Base-by-base conservation (phyloP, 352 stramenopile species). In the Sclerospora graminicola region DNA sequence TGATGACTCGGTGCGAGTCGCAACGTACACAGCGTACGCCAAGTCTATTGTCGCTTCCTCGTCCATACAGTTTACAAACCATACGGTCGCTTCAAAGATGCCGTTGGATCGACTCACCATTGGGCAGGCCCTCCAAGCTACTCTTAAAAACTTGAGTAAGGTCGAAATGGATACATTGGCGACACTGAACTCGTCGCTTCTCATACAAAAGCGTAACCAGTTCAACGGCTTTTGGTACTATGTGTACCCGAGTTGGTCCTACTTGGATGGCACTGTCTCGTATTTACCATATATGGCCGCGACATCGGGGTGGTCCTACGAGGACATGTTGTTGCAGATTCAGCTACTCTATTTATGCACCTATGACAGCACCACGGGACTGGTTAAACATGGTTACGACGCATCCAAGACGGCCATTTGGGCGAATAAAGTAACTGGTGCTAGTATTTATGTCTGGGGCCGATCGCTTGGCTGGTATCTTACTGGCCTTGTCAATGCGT, bases 171-270 rank as follows among this genome's bases (percentile, higher is more conserved):
- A 57, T 5, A 54, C 41, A 0, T 44, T 61, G 2, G 20, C 53
- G 21, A 36, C 34, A 19, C 42, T 61, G 20, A 54, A 62, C 28
- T 23, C 6, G 3, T 62, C 53, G 0, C 26, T 62, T 26, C 18
- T 14, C n/a, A 29, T 62, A 28, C 53, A 62, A 27, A 57, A 42
- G 10, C 53, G 53, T 8, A 62, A 58, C 48, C 32, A 57, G 48
- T 51, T 44, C 48, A 50, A 57, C 13, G 53, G 53, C 8, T 50
- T 62, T 38, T 62, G 53, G 53, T 62, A 62, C 38, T 62, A 58
- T 19, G 53, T 62, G 16, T 62, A 62, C 37, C 48, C 42, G 8
- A 32, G 54, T 48, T 62, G 48, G 53, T 62, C 53, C 31, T 62
- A 62, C 31, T 38, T 62, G n/a, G 53, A 62, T 9, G 53, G 53